Base-by-base conservation (phyloP, 176 grass and related monocot species). In the Cenchrus americanus region DNA sequence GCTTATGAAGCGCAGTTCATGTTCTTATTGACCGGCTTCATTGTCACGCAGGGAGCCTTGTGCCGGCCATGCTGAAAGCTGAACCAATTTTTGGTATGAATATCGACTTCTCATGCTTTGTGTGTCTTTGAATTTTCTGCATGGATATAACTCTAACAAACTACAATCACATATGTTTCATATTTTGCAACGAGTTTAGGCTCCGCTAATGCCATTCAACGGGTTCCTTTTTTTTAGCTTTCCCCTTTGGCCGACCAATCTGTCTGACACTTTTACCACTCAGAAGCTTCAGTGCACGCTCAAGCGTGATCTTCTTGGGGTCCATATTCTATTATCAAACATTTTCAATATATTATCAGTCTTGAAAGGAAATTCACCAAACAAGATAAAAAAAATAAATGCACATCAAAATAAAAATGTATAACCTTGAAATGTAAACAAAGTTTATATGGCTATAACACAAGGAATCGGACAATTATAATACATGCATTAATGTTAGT, bases 231-330 rank as follows among this genome's bases (percentile, higher is more conserved):
- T 78, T 90, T 73, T 51, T 77, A 17, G 42, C 1, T 77, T 78
- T 90, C 24, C 88, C 88, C 66, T 82, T 90, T 12, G 84, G 90
- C 5, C 96, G 96, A 75, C 96, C 96, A 72, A 89, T 80, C 66
- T 73, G 88, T 86, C 80, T 95, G 49, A 90, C 92, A 3, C 84
- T 90, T 78, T 95, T 98, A 74, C 92, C 90, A 47, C 2, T 61
- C 70, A 98, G 83, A 86, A 93, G 72, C 87, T 90, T 93, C 76
- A 98, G 62, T 77, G 88, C 93, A 50, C 24, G 72, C 37, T 87
- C 75, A 65, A 95, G 76, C 1, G 96, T 95, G 7, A 98, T 88
- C 60, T 88, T 69, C 79, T 98, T 93, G 1, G 67, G 86, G 68
- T 90, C 81, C 11, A 42, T 15, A 51, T 4, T 84, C 96, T 95